Conservation (phyloP, 805 yeast species). For the Candida nanaspora region DNA sequence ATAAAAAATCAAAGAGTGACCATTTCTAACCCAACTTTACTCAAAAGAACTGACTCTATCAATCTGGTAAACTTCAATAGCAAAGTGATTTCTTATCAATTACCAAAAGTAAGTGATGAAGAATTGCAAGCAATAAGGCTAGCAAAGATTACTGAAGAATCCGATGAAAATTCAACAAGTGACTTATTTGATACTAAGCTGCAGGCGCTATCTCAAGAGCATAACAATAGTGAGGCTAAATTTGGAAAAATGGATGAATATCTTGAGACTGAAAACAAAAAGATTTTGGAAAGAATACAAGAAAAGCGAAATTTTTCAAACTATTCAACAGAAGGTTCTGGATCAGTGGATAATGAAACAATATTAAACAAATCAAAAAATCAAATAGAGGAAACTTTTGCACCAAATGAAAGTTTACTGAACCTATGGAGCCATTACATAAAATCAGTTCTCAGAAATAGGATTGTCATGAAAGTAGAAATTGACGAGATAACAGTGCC, state of each 20-base stretch:
- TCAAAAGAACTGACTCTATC: not conserved
- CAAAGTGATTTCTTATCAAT: not conserved
- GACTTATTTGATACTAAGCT: not conserved
- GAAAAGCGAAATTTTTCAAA: not conserved
- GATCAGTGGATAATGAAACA: not conserved
- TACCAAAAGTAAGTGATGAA: not conserved
- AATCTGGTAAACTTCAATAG: not conserved
- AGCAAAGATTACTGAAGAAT: not conserved
- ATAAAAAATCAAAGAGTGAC: not conserved
- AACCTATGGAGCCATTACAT: conserved; percentile 22
- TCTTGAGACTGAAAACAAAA: not conserved
- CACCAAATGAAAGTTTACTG: conserved; percentile 6
- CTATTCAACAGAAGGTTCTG: too few species aligned
- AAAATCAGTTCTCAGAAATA: conserved; percentile 15
- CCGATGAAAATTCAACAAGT: not conserved
- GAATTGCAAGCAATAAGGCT: not conserved
- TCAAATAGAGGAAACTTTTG: not conserved
- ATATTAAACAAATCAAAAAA: not conserved
- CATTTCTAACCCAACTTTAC: not conserved
- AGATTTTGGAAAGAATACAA: not conserved
- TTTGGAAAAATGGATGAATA: conserved; percentile 2
- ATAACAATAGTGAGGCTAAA: too few species aligned
- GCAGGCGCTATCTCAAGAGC: too few species aligned
- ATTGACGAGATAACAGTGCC: conserved; percentile 8
- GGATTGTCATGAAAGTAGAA: conserved; percentile 23